Percentiles rank a stretch among this genome's conserved stretches.
phyloP scores from a whole-genome alignment of 371 early-diverging fungal genomes.

The Umbelopsis sp. region DNA sequence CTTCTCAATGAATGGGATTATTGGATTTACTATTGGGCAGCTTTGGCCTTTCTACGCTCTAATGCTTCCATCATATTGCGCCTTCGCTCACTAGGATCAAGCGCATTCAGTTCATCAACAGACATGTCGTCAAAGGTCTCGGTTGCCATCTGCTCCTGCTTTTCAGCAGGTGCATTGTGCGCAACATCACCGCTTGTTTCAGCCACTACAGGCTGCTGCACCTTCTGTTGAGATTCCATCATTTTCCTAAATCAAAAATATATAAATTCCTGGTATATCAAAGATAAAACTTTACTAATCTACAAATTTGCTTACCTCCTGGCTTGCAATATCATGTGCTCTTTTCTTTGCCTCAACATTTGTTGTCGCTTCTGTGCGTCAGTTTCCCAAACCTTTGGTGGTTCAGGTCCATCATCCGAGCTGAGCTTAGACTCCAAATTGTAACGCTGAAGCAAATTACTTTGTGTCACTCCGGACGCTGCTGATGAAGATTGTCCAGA shows the following conservation, averaged over 20 bases:
- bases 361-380: slow-evolving; percentile 77
- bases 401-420: slow-evolving; percentile 52
- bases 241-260: slow-evolving; percentile 31
- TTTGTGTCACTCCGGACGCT: slow-evolving; percentile 39
- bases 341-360: slow-evolving; percentile 79
- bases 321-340: slow-evolving; percentile 87
- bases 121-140: slow-evolving; percentile 43
- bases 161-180: background rate
- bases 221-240: slow-evolving; percentile 37
- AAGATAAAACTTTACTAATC: background rate
- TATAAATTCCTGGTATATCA: background rate
- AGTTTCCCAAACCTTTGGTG: slow-evolving; percentile 79
- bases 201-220: slow-evolving; percentile 14
- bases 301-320: slow-evolving; percentile 57
- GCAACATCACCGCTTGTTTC: background rate
- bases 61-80: slow-evolving; percentile 47
- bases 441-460: slow-evolving; percentile 56
- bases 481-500: slow-evolving; percentile 41
- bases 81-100: slow-evolving; percentile 45
- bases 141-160: background rate
- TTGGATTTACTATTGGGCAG: slow-evolving; percentile 5
- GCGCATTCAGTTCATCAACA: slow-evolving; percentile 47
- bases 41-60: slow-evolving; percentile 28
- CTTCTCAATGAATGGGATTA: background rate
- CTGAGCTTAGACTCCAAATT: slow-evolving; percentile 48